A percentile compares a stretch with the other conserved stretches of the same genome.
Evolutionary conservation across 192 early-diverging fungal species (phyloP).

Genomic region (Paraglomus brasilianum): DNA sequence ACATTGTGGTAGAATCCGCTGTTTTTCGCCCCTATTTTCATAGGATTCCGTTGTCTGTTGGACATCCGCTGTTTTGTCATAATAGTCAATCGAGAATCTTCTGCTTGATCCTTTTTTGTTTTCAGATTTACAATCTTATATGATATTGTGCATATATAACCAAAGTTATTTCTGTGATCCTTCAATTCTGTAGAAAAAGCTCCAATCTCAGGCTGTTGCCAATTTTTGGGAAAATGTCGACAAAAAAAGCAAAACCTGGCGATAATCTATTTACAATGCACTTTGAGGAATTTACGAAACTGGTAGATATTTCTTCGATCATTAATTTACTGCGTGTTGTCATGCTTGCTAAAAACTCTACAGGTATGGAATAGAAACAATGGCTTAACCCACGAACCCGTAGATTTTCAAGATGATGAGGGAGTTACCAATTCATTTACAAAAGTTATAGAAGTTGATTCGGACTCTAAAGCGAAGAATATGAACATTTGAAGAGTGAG

Average conservation of each 20-base stretch:
- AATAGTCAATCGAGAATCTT: neutral
- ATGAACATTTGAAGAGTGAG: too few relatives aligned
- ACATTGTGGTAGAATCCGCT: slow-evolving; percentile 22
- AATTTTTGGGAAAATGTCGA: slow-evolving; percentile 2
- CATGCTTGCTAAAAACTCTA: slow-evolving; percentile 7
- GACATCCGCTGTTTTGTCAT: slow-evolving; percentile 17
- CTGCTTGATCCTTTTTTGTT: slow-evolving; percentile 20
- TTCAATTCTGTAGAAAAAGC: slow-evolving; percentile 10
- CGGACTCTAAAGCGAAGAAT: too few relatives aligned
- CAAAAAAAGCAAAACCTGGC: slow-evolving; percentile 4
- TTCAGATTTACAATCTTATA: neutral
- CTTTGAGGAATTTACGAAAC: slow-evolving; percentile 3
- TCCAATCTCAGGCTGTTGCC: neutral
- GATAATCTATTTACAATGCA: neutral
- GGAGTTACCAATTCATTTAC: neutral
- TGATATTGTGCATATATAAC: too few relatives aligned
- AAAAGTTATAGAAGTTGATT: neutral
- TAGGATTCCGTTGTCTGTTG: slow-evolving; percentile 10
- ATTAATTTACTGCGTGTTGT: too few relatives aligned
- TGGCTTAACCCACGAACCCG: neutral
- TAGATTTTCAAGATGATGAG: neutral
- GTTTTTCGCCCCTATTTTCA: slow-evolving; percentile 2
- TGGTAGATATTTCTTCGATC: slow-evolving; percentile 6
- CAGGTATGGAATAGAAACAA: slow-evolving; percentile 4
- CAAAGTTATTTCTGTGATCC: too few relatives aligned